Conservation (phyloP, 2,329 filamentous ascomycete genomes). For the Lachnellula cervina region DNA sequence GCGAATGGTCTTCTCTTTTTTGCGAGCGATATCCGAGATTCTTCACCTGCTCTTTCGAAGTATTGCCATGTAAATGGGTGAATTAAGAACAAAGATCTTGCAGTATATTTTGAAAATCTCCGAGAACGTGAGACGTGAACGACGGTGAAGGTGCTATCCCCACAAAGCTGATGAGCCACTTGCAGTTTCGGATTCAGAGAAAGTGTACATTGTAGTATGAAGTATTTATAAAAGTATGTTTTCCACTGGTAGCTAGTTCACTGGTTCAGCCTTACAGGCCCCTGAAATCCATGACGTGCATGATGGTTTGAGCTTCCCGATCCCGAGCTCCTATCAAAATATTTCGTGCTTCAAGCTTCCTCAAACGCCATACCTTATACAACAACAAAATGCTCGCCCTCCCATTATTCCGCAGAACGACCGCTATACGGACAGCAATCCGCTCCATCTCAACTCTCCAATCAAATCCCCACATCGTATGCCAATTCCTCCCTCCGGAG, state of each 20-base stretch:
- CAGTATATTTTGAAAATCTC: conserved; percentile 3
- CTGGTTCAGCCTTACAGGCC: conserved; percentile 12
- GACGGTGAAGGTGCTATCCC: background rate
- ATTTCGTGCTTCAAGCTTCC: background rate
- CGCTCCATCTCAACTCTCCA: conserved; percentile 25
- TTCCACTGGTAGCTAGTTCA: background rate
- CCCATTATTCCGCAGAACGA: conserved; percentile 10
- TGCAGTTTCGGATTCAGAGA: background rate
- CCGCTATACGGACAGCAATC: conserved; percentile 2
- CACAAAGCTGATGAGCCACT: background rate
- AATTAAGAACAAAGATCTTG: conserved; percentile 15
- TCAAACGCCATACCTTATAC: background rate
- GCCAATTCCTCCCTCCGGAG: background rate
- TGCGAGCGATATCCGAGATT: conserved; percentile 18
- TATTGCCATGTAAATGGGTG: conserved; percentile 20
- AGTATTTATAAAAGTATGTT: too few species aligned
- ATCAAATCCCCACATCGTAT: conserved; percentile 30
- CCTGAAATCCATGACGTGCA: conserved; percentile 13
- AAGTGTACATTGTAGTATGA: background rate
- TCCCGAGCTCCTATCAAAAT: background rate
- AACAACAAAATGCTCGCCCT: background rate
- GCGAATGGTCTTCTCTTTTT: conserved; percentile 16
- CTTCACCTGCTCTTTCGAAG: conserved; percentile 10
- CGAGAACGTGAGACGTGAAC: background rate
- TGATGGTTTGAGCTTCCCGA: conserved; percentile 5